Percentiles rank a stretch among this genome's conserved stretches.
Conservation (phyloP, 2,329 filamentous ascomycete genomes). For the Dactylellina sp. region DNA sequence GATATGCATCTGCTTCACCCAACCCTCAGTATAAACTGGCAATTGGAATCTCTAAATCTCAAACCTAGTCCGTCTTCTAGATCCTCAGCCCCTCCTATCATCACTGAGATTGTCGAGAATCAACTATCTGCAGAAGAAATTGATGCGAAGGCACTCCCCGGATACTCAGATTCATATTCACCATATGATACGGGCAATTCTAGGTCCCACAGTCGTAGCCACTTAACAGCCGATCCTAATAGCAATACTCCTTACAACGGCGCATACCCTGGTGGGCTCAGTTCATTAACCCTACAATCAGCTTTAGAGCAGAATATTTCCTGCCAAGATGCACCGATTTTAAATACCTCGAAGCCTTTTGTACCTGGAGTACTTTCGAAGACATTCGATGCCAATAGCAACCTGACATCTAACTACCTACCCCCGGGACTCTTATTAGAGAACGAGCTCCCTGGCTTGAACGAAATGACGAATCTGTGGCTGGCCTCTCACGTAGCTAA, state of each 20-base stretch:
- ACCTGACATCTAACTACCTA: neutral
- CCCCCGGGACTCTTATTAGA: neutral
- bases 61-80: too few relatives aligned
- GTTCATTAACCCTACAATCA: neutral
- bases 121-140: neutral
- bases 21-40: neutral
- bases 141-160: neutral
- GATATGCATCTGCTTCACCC: neutral
- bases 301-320: neutral
- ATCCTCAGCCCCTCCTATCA: too few relatives aligned
- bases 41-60: neutral
- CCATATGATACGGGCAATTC: neutral
- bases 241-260: neutral
- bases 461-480: constrained; percentile 30
- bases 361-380: too few relatives aligned
- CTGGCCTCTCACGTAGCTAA: constrained; percentile 29
- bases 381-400: neutral
- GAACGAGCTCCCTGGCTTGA: constrained; percentile 20
- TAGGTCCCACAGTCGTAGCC: neutral
- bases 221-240: neutral
- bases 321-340: too few relatives aligned
- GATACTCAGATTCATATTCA: neutral
- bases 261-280: neutral
- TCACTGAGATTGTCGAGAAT: too few relatives aligned
- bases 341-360: too few relatives aligned